phyloP scores from a whole-genome alignment of 176 grass and related monocot species.

The Paspalum vaginatum region DNA sequence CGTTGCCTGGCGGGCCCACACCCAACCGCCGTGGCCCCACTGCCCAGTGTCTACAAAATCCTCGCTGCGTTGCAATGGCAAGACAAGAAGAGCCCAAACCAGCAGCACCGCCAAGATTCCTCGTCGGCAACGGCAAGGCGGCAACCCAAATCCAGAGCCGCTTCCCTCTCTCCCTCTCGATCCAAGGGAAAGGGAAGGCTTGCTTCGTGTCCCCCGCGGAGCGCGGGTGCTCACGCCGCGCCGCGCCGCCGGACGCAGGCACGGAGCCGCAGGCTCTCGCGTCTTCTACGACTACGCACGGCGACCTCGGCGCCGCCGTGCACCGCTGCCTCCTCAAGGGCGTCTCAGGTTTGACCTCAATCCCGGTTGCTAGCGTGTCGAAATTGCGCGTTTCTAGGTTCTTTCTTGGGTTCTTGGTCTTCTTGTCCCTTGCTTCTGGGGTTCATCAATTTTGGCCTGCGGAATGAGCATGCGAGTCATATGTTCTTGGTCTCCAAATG shows the following conservation, averaged over 20 bases:
- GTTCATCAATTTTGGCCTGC: neutral
- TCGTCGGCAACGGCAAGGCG: neutral
- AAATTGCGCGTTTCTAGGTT: neutral
- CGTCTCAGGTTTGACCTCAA: slow-evolving; percentile 4
- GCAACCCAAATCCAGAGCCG: neutral
- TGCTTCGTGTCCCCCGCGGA: too few species aligned
- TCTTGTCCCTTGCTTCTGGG: neutral
- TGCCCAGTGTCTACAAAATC: too few species aligned
- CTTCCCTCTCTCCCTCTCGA: neutral
- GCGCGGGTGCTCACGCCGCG: too few species aligned
- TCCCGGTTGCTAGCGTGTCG: neutral
- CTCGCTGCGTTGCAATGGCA: too few species aligned
- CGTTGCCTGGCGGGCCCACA: too few species aligned
- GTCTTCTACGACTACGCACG: neutral
- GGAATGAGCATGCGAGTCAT: neutral
- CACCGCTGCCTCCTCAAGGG: neutral
- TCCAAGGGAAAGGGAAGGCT: too few species aligned
- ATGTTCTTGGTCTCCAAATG: neutral
- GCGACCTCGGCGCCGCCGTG: neutral
- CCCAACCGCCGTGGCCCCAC: too few species aligned
- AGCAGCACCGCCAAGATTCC: neutral
- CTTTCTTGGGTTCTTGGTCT: neutral
- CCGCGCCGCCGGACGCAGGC: neutral
- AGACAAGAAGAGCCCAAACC: too few species aligned
- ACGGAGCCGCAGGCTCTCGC: neutral